Evolutionary conservation across 495 filamentous ascomycete genomes (phyloP), one percentile per base, ranked within the genome.

Genomic region (Hamigera avellanea): DNA sequence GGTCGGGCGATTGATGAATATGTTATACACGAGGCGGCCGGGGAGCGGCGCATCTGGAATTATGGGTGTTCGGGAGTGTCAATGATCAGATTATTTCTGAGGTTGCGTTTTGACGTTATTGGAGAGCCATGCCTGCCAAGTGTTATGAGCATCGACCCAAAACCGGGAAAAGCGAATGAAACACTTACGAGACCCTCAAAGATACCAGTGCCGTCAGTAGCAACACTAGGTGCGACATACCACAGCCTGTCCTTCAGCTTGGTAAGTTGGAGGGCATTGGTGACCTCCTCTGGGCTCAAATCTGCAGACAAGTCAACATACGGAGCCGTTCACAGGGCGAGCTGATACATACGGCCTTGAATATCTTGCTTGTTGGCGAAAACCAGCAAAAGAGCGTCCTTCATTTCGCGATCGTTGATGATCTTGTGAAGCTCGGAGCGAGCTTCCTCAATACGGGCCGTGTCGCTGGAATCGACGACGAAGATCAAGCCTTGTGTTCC

Each of bases 301-400:
- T 87, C 89, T 94, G 55, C 37, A 34, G 10, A 26, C 30, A n/a
- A 19, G 21, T 35, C 14, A 35, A 35, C n/a, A n/a, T 13, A 21
- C 30, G 21, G 13, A 36, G 9, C 9, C 13, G 14, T 12, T 9
- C 14, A 29, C 1, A 6, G 10, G 26, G 28, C 3, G 5, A 7
- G 8, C 10, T 6, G 27, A 40, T 15, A 67, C 78, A 34, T 69
- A 95, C 89, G 84, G 48, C 81, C 84, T 26, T 57, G 58, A 35
- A 95, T 68, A 73, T 96, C 93, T 61, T 96, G 91, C 73, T 96
- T 98, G 62, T 98, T 98, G 16, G 93, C 93, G 59, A 98, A 95
- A 19, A 98, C 91, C 26, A 98, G 62, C 35, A 98, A 63, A 46
- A 95, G 62, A 16, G 86, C 84, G 54, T 98, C 91, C 63, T 88